phyloP scores from a whole-genome alignment of 352 stramenopile species.

The Pythium pectinolyticum region DNA sequence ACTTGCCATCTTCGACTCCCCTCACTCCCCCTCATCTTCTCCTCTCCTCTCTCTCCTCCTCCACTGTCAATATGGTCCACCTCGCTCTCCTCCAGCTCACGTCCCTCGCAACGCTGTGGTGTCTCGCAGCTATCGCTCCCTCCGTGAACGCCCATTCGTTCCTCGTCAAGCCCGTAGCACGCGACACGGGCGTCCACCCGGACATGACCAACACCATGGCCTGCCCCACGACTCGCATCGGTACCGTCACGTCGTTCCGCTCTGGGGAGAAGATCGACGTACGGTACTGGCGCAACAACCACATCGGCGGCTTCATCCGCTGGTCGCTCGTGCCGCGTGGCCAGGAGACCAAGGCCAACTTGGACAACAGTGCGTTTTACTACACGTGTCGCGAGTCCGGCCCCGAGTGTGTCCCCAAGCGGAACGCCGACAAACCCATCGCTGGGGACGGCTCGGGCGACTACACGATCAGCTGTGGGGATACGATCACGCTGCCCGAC shows the following conservation, averaged over 20 bases:
- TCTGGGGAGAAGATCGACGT: constrained; percentile 12
- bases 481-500: constrained; percentile 23
- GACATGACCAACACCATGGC: not conserved
- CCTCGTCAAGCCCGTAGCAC: not conserved
- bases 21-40: too few species aligned
- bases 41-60: not conserved
- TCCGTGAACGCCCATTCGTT: not conserved
- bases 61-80: not conserved
- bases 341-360: constrained; percentile 24
- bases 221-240: not conserved
- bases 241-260: not conserved
- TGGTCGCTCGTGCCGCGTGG: constrained; percentile 27
- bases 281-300: constrained; percentile 35
- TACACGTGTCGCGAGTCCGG: constrained; percentile 37
- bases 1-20: not conserved
- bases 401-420: constrained; percentile 15
- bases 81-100: not conserved
- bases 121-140: not conserved
- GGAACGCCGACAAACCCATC: constrained; percentile 14
- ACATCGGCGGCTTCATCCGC: constrained; percentile 35
- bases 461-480: constrained; percentile 22
- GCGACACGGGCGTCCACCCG: not conserved
- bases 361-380: constrained; percentile 30
- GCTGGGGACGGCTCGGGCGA: constrained; percentile 13
- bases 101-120: not conserved